A percentile compares a stretch with the other conserved stretches of the same genome.
These are phyloP conservation scores for Tuber melanosporum DNA, from an alignment of 495 filamentous ascomycete genomes.

Conservation along the genomic window DNA sequence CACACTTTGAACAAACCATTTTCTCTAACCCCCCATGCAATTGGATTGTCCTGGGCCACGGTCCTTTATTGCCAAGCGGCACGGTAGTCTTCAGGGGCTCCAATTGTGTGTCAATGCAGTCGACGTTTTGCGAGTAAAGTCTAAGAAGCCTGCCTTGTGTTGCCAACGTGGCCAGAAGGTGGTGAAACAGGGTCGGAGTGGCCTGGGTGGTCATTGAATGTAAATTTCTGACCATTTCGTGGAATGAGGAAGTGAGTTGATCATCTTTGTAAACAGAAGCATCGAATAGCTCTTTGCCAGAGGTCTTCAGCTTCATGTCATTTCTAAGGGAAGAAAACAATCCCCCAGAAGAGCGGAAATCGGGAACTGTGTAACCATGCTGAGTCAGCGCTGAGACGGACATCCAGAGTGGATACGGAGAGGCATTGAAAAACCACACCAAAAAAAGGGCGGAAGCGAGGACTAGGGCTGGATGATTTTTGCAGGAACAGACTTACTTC, in stretches of 20 bases:
- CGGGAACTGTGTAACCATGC: conserved; percentile 61
- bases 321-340: conserved; percentile 76
- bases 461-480: conserved; percentile 3
- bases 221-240: conserved; percentile 87
- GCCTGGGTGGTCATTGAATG: conserved; percentile 67
- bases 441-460: conserved; percentile 27
- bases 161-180: conserved; percentile 85
- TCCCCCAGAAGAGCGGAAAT: conserved; percentile 85
- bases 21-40: conserved; percentile 89
- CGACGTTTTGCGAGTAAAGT: conserved; percentile 93
- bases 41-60: conserved; percentile 90
- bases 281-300: conserved; percentile 93
- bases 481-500: conserved; percentile 60
- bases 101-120: conserved; percentile 84
- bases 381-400: conserved; percentile 33
- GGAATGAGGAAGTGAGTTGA: conserved; percentile 77
- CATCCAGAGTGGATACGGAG: conserved; percentile 27
- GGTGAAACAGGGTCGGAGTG: conserved; percentile 82
- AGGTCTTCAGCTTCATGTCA: conserved; percentile 83
- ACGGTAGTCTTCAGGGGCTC: conserved; percentile 69
- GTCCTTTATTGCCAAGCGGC: conserved; percentile 64
- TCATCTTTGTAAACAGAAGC: conserved; percentile 94
- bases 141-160: conserved; percentile 82
- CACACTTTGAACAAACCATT: conserved; percentile 94
- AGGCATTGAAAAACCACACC: conserved; percentile 33